Percentiles rank a stretch among this genome's conserved stretches.
phyloP scores from a whole-genome alignment of 768 basidiomycete genomes.

The Suillus placidus region DNA sequence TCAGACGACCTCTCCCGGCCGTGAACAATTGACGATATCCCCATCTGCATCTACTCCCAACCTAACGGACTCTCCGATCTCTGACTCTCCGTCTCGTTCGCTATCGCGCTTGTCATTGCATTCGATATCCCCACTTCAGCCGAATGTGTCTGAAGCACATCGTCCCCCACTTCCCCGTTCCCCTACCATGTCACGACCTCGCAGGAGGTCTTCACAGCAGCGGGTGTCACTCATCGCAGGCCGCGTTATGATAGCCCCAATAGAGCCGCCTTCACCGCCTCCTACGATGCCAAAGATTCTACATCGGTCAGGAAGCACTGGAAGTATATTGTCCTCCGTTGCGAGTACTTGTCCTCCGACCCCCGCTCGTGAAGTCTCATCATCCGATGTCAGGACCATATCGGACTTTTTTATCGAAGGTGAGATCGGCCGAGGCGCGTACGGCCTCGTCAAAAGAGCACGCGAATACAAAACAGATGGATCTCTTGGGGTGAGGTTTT shows the following conservation, averaged over 20 bases:
- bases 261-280: conserved; percentile 72
- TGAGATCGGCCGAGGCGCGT: conserved; percentile 93
- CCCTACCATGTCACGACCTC: conserved; percentile 62
- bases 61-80: conserved; percentile 33
- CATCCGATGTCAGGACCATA: conserved; percentile 70
- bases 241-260: conserved; percentile 74
- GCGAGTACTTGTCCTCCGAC: conserved; percentile 67
- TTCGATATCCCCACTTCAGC: conserved; percentile 21
- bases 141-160: conserved; percentile 22
- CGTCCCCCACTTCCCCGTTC: conserved; percentile 45
- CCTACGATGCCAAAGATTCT: conserved; percentile 63
- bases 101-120: conserved; percentile 6
- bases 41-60: conserved; percentile 31
- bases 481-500: conserved; percentile 73
- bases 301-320: conserved; percentile 62
- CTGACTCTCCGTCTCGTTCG: conserved; percentile 31
- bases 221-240: conserved; percentile 84
- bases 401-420: conserved; percentile 83
- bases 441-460: conserved; percentile 91
- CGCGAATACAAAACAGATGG: conserved; percentile 77
- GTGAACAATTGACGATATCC: conserved; percentile 32
- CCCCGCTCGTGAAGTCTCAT: conserved; percentile 40
- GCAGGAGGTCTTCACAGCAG: conserved; percentile 81
- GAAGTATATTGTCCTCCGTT: conserved; percentile 62
- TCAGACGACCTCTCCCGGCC: conserved; percentile 24